Evolutionary conservation across 257 asterid genomes (phyloP).

Genomic region (Lantana camara): DNA sequence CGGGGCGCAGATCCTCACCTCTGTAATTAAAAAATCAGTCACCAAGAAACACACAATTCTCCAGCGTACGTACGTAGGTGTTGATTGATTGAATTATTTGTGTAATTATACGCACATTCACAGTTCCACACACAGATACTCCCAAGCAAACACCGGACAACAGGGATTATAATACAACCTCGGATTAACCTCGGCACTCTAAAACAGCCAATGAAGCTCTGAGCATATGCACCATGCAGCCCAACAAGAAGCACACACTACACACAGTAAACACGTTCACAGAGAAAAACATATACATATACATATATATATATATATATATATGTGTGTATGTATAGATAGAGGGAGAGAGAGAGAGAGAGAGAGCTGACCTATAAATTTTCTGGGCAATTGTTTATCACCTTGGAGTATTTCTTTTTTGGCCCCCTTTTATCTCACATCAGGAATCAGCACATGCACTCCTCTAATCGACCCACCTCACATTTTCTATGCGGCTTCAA

Average conservation of each 20-base stretch:
- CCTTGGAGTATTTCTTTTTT: constrained; percentile 24
- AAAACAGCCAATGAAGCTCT: constrained; percentile 1
- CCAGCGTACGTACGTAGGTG: neutral
- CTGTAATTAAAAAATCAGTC: constrained; percentile 27
- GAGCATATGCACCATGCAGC: constrained; percentile 25
- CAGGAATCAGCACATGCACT: constrained; percentile 45
- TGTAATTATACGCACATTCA: constrained; percentile 1
- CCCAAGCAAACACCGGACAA: neutral
- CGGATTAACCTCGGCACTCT: constrained; percentile 7
- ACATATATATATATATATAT: too few species aligned
- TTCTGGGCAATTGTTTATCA: constrained; percentile 27
- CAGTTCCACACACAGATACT: neutral
- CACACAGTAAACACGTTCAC: constrained; percentile 32
- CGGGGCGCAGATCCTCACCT: constrained; percentile 35
- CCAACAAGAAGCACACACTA: constrained; percentile 23
- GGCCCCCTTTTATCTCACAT: constrained; percentile 7
- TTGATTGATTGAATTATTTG: constrained; percentile 19
- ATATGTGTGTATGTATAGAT: too few species aligned
- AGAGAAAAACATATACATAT: too few species aligned
- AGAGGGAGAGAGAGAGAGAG: neutral
- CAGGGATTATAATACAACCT: neutral
- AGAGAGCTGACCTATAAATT: neutral
- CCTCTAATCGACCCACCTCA: constrained; percentile 28
- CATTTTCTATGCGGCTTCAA: constrained; percentile 37
- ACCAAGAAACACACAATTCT: neutral